Evolutionary conservation across 768 basidiomycete genomes (phyloP).

Genomic region (Suillus bovinus): DNA sequence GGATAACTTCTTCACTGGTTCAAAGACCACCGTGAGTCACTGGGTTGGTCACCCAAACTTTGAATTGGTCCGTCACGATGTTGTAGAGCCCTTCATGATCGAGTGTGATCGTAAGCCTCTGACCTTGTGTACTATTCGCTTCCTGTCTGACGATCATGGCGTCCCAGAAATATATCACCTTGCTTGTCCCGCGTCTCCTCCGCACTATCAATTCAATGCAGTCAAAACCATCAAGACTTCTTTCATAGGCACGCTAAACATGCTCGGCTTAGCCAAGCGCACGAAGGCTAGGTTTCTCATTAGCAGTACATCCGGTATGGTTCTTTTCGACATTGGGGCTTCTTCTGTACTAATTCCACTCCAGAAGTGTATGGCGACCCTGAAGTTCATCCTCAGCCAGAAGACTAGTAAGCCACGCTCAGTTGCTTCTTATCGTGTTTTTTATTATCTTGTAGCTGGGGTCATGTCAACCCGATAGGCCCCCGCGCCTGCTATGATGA

Average conservation of each 20-base stretch:
- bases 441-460: constrained; percentile 64
- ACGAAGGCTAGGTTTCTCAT: constrained; percentile 97
- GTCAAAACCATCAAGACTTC: constrained; percentile 99
- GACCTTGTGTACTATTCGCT: neutral
- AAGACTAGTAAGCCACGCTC: constrained; percentile 76
- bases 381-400: constrained; percentile 94
- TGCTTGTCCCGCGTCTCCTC: constrained; percentile 96
- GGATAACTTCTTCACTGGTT: constrained; percentile 99
- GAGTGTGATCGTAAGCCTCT: constrained; percentile 88
- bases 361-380: constrained; percentile 98
- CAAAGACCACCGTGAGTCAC: constrained; percentile 93
- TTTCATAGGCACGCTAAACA: constrained; percentile 97
- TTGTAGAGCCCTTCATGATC: constrained; percentile 97
- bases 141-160: constrained; percentile 3
- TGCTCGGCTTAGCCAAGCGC: constrained; percentile 97
- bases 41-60: constrained; percentile 99
- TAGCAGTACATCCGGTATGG: constrained; percentile 86
- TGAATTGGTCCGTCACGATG: constrained; percentile 96
- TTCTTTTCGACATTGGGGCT: neutral
- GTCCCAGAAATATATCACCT: constrained; percentile 92
- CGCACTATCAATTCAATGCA: constrained; percentile 97
- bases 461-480: constrained; percentile 97
- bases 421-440: constrained; percentile 13
- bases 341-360: constrained; percentile 8
- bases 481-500: constrained; percentile 99